phyloP scores from a whole-genome alignment of 2,329 filamentous ascomycete species.

The Epichloe sp. region DNA sequence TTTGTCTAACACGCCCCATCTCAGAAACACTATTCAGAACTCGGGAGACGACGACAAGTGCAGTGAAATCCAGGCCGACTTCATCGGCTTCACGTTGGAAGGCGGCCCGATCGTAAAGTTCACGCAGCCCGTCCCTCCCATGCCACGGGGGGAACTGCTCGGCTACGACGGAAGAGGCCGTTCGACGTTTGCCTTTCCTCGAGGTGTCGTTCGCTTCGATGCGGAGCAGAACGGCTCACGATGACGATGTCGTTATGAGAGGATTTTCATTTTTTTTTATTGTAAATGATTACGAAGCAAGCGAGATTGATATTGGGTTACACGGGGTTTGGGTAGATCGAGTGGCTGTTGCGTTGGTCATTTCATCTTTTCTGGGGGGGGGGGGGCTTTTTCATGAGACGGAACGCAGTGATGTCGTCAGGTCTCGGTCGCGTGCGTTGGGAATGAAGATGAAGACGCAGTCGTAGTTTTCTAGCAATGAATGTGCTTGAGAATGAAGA shows the following conservation, averaged over 20 bases:
- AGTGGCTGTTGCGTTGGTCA: neutral
- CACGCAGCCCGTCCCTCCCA: constrained; percentile 18
- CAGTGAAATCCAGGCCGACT: constrained; percentile 19
- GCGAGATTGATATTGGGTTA: neutral
- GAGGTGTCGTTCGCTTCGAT: constrained; percentile 21
- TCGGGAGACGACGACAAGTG: constrained; percentile 21
- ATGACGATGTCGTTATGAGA: neutral
- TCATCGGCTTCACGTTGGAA: constrained; percentile 32
- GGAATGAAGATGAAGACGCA: no score
- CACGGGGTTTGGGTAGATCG: neutral
- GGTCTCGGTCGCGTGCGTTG: no score
- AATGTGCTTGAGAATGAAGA: no score
- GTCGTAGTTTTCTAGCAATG: no score
- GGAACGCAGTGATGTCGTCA: no score
- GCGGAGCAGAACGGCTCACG: constrained; percentile 7
- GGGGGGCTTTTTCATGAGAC: neutral
- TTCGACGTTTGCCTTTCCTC: constrained; percentile 27
- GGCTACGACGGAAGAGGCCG: constrained; percentile 21
- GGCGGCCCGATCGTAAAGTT: constrained; percentile 35
- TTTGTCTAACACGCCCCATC: neutral
- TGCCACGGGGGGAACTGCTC: constrained; percentile 19
- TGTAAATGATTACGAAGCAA: neutral
- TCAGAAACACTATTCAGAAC: constrained; percentile 24
- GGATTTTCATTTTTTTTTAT: neutral
- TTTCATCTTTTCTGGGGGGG: neutral